Conservation (phyloP, 2,329 filamentous ascomycete genomes). For the Pyrenochaeta sp. region DNA sequence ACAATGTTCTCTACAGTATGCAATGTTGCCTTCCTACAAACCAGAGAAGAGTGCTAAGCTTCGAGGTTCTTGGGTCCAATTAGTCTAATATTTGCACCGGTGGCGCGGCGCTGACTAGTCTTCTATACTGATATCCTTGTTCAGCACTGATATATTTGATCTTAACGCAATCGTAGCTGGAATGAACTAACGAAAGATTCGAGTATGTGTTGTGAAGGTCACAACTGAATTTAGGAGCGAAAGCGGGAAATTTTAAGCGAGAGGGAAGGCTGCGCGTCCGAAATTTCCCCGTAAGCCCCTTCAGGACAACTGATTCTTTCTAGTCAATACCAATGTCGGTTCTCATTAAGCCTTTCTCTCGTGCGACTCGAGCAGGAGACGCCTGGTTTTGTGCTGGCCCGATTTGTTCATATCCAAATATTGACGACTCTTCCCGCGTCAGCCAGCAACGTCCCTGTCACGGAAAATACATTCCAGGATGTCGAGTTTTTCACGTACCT, state of each 20-base stretch:
- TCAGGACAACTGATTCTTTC: background rate
- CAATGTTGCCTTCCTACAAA: too few relatives aligned
- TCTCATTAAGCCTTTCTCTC: conserved; percentile 31
- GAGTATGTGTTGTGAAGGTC: too few relatives aligned
- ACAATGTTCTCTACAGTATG: too few relatives aligned
- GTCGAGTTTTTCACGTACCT: conserved; percentile 37
- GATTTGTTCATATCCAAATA: conserved; percentile 28
- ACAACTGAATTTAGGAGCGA: background rate
- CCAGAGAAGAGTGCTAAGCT: too few relatives aligned
- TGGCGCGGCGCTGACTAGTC: background rate
- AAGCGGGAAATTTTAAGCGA: background rate
- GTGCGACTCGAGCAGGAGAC: conserved; percentile 27
- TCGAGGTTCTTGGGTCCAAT: too few relatives aligned
- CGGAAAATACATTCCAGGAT: conserved; percentile 23
- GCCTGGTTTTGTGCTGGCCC: conserved; percentile 37
- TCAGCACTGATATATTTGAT: too few relatives aligned
- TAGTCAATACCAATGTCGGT: conserved; percentile 19
- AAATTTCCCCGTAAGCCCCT: background rate
- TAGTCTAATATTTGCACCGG: too few relatives aligned
- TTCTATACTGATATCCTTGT: background rate
- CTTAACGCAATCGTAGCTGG: too few relatives aligned
- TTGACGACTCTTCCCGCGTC: conserved; percentile 20
- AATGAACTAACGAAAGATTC: too few relatives aligned
- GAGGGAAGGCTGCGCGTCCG: background rate
- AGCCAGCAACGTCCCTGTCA: conserved; percentile 27